Conservation (phyloP, 768 basidiomycete species). For the Psilocybe subaeruginosa region DNA sequence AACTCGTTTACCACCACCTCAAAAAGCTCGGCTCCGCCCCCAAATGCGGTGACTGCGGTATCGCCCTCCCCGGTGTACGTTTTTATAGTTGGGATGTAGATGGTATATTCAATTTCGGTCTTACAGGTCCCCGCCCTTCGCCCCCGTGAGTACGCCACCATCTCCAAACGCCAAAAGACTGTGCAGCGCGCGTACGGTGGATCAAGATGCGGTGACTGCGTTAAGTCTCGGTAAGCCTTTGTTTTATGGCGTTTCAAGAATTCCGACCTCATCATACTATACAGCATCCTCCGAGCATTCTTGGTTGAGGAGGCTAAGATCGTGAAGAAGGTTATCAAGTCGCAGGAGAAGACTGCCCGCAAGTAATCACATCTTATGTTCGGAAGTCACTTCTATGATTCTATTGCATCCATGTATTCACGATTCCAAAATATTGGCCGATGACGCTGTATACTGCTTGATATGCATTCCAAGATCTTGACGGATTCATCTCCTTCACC, state of each 20-base stretch:
- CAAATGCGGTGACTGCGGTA: slow-evolving; percentile 99
- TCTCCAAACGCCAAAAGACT: slow-evolving; percentile 97
- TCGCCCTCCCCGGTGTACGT: slow-evolving; percentile 91
- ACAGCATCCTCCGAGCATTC: slow-evolving; percentile 96
- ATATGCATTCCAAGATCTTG: not conserved
- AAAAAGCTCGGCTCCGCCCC: slow-evolving; percentile 92
- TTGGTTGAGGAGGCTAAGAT: slow-evolving; percentile 99
- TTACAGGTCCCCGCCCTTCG: slow-evolving; percentile 90
- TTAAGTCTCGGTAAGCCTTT: slow-evolving; percentile 82
- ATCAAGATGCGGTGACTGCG: slow-evolving; percentile 94
- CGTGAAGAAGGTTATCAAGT: slow-evolving; percentile 99
- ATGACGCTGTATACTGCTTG: slow-evolving; percentile 19
- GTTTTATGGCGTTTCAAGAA: not conserved
- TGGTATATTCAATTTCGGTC: not conserved
- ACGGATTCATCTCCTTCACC: not conserved
- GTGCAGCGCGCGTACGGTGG: slow-evolving; percentile 97
- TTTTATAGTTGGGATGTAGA: not conserved
- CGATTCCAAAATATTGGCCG: slow-evolving; percentile 20
- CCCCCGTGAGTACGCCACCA: slow-evolving; percentile 92
- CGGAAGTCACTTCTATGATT: not conserved
- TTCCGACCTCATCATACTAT: slow-evolving; percentile 1
- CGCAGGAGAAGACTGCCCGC: slow-evolving; percentile 62
- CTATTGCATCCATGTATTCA: slow-evolving; percentile 12
- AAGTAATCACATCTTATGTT: slow-evolving; percentile 35
- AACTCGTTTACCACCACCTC: slow-evolving; percentile 96